Conservation (phyloP, 441 rosid genomes). For the Isatis lusitanica region DNA sequence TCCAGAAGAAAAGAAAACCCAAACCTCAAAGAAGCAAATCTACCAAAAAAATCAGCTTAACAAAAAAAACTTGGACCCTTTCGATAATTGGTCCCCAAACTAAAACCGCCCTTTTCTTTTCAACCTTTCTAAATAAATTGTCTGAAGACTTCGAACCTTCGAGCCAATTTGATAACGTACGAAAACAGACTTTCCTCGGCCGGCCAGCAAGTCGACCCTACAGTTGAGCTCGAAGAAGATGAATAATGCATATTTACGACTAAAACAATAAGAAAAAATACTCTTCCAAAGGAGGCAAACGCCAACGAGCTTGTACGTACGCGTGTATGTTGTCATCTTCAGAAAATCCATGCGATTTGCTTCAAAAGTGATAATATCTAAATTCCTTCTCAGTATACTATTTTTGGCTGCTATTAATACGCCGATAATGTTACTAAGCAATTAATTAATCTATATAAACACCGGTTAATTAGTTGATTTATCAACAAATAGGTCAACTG, state of each 20-base stretch:
- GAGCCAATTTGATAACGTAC: background rate
- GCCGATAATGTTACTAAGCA: background rate
- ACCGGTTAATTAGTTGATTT: background rate
- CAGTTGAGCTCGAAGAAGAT: background rate
- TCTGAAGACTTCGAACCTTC: background rate
- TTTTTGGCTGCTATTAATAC: background rate
- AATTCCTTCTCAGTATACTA: background rate
- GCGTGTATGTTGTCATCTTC: background rate
- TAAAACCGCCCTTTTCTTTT: conserved; percentile 4
- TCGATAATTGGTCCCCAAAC: background rate
- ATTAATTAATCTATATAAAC: background rate
- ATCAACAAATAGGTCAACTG: background rate
- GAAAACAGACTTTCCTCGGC: background rate
- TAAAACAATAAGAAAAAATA: background rate
- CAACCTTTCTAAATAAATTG: background rate
- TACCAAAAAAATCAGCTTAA: no score
- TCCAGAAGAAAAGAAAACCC: background rate
- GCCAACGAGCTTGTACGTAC: background rate
- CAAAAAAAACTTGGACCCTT: background rate
- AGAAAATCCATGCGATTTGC: background rate
- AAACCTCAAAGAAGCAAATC: background rate
- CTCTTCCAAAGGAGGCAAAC: conserved; percentile 4
- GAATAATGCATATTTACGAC: background rate
- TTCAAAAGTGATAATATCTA: background rate
- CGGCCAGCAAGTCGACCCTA: background rate